Percentiles rank a stretch among this genome's conserved stretches.
Evolutionary conservation across 768 basidiomycete genomes (phyloP).

Genomic region (Pholiota conissans): DNA sequence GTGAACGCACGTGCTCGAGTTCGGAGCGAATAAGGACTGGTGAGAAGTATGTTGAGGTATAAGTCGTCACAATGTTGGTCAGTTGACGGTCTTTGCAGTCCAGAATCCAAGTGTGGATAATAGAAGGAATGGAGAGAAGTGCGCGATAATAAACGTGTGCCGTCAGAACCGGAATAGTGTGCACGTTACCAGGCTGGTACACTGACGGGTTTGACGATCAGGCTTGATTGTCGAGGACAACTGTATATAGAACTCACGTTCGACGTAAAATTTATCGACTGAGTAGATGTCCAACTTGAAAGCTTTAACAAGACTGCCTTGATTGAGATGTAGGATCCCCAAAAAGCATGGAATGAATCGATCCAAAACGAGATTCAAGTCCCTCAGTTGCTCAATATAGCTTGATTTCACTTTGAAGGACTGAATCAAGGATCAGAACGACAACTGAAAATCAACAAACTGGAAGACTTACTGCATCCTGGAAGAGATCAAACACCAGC

Average conservation of each 20-base stretch:
- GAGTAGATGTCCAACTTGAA: conserved; percentile 87
- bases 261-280: conserved; percentile 80
- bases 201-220: conserved; percentile 36
- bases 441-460: conserved; percentile 2
- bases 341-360: conserved; percentile 76
- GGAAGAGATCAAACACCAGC: conserved; percentile 83
- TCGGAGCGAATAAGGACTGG: conserved; percentile 85
- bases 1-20: conserved; percentile 67
- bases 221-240: not conserved
- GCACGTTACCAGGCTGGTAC: conserved; percentile 50
- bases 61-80: conserved; percentile 69
- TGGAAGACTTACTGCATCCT: conserved; percentile 65
- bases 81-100: conserved; percentile 90
- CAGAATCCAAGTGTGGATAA: conserved; percentile 83
- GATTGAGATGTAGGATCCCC: conserved; percentile 61
- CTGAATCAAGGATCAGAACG: conserved; percentile 37
- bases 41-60: conserved; percentile 85
- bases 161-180: conserved; percentile 66
- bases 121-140: conserved; percentile 78
- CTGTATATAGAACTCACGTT: conserved; percentile 46
- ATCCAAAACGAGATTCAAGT: conserved; percentile 58
- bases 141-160: conserved; percentile 91
- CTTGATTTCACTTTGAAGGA: conserved; percentile 83
- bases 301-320: conserved; percentile 55
- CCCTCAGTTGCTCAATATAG: conserved; percentile 86